phyloP scores from a whole-genome alignment of 768 basidiomycete species.

The Lactifluus pinguis region DNA sequence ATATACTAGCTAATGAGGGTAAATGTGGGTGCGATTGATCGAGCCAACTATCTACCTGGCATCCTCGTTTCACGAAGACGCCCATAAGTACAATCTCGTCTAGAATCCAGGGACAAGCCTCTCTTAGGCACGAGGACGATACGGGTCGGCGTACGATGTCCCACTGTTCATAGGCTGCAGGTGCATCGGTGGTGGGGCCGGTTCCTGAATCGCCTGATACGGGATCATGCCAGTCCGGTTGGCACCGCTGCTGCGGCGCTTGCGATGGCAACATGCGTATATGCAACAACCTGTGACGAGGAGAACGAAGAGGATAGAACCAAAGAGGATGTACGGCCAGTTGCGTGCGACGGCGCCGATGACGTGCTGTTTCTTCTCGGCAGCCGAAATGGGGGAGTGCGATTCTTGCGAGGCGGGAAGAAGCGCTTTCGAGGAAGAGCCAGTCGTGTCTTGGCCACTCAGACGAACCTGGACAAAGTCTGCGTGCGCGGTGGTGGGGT shows the following conservation, averaged over 20 bases:
- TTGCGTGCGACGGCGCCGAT: slow-evolving; percentile 56
- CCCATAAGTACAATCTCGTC: neutral
- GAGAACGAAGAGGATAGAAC: slow-evolving; percentile 44
- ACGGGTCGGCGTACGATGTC: slow-evolving; percentile 1
- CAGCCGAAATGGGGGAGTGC: slow-evolving; percentile 52
- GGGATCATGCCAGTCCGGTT: slow-evolving; percentile 18
- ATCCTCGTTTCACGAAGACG: neutral
- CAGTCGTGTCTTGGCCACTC: slow-evolving; percentile 48
- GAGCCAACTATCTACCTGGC: neutral
- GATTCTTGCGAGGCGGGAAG: slow-evolving; percentile 50
- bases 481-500: slow-evolving; percentile 41
- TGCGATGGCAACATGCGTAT: slow-evolving; percentile 50
- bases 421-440: slow-evolving; percentile 45
- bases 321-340: slow-evolving; percentile 65
- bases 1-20: neutral
- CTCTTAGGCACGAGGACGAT: neutral
- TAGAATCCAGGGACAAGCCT: neutral
- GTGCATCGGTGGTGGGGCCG: slow-evolving; percentile 24
- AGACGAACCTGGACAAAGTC: slow-evolving; percentile 61
- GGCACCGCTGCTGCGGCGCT: slow-evolving; percentile 19
- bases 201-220: slow-evolving; percentile 27
- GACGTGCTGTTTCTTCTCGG: slow-evolving; percentile 58
- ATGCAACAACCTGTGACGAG: slow-evolving; percentile 40
- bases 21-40: neutral
- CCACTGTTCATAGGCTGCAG: slow-evolving; percentile 21